Base-by-base conservation (phyloP, 2,329 filamentous ascomycete species). In the Pseudogymnoascus sp. region DNA sequence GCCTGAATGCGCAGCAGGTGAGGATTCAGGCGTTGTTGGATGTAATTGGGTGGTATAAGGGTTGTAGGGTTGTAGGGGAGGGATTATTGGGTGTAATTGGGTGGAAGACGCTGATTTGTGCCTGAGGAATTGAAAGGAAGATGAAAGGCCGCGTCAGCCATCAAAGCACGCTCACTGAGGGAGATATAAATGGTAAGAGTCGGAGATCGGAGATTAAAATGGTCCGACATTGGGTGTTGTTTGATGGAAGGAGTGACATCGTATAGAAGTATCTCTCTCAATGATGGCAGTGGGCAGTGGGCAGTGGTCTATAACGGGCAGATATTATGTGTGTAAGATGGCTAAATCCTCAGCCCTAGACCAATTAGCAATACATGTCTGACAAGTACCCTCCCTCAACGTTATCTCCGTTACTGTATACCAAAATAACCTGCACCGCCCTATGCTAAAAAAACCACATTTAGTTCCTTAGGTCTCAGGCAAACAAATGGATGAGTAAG, bases 341-440 rank as follows among this genome's bases (percentile, higher is more conserved):
- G 21, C 42, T 5, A 44, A 44, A 47, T 44, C 18, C 18, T 25
- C 21, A n/a, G 21, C 21, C 42, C 42, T 10, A 25, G 21, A 25
- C 42, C 21, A 47, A 47, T 25, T 3, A 3, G 1, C 2, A 6
- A n/a, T 47, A 47, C 42, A 25, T 25, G 12, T 8, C 21, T 25
- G 21, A 8, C 5, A 25, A 25, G 42, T 47, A 47, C 21, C 14
- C 8, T 23, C 21, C 14, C 8, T 23, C 12, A 23, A 12, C 40
- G 18, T 44, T 44, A 47, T 50, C 42, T 50, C 42, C 42, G 21
- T 25, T 50, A 3, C 11, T 16, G n/a, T 18, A n/a, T 38, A 53
- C 50, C 25, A 56, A 56, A 56, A 56, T 56, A 56, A 56, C n/a
- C 28, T 56, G 50, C 50, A 56, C 50, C 10, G 50, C 50, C 50